A percentile compares a stretch with the other conserved stretches of the same genome.
phyloP scores from a whole-genome alignment of 345 rosid species.

The Arabis hirsuta region DNA sequence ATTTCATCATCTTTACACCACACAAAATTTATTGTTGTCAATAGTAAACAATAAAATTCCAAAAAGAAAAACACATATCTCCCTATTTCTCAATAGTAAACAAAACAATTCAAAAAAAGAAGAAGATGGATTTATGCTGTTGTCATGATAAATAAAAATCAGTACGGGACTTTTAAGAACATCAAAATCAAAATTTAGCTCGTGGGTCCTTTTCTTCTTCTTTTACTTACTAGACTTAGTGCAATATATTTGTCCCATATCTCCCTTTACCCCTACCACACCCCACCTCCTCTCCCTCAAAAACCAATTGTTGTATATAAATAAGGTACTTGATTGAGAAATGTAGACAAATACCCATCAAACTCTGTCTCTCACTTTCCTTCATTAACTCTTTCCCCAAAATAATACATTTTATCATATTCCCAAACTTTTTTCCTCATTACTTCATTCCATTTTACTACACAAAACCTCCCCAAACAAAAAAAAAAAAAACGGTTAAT shows the following conservation, averaged over 20 bases:
- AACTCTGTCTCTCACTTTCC: slow-evolving; percentile 34
- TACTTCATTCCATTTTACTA: slow-evolving; percentile 16
- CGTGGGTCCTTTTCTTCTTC: slow-evolving; percentile 25
- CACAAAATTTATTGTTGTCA: background rate
- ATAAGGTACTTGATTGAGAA: slow-evolving; percentile 36
- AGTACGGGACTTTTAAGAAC: slow-evolving; percentile 39
- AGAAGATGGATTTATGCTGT: slow-evolving; percentile 26
- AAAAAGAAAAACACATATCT: background rate
- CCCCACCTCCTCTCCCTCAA: slow-evolving; percentile 33
- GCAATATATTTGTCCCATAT: slow-evolving; percentile 41
- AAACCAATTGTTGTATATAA: slow-evolving; percentile 36
- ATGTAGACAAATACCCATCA: slow-evolving; percentile 36
- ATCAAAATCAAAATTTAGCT: slow-evolving; percentile 36
- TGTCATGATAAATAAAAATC: slow-evolving; percentile 31
- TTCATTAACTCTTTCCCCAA: slow-evolving; percentile 37
- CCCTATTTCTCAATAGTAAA: background rate
- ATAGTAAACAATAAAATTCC: background rate
- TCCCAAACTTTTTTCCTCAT: slow-evolving; percentile 4
- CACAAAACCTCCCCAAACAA: slow-evolving; percentile 3
- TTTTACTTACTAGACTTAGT: slow-evolving; percentile 36
- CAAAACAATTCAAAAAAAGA: background rate
- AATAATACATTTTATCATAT: slow-evolving; percentile 14
- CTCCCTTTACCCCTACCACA: slow-evolving; percentile 30
- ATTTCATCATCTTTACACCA: background rate
- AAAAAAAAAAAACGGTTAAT: slow-evolving; percentile 5